Evolutionary conservation across 83 land plant species (phyloP), one percentile per base, ranked within the genome.

Genomic region (Diphasiastrum complanatum): DNA sequence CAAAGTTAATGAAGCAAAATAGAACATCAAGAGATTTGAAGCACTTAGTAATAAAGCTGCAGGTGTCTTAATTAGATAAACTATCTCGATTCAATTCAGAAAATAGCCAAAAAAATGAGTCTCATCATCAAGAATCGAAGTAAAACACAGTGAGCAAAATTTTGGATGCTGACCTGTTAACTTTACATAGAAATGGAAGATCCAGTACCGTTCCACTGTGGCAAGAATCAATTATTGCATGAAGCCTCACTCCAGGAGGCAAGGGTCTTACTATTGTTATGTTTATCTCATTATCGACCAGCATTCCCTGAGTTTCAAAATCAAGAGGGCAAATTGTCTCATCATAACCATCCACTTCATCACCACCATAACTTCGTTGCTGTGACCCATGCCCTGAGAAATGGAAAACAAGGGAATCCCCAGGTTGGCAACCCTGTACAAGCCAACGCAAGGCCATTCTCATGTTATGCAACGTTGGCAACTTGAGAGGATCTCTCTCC

Each of bases 161-260:
- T n/a, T n/a, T n/a, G n/a, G 43, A 40, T 8, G 43, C 43, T 8
- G 8, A 40, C 43, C 43, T 40, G 43, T 40, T 48, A 48, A 48
- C n/a, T 24, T 18, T 48, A 24, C 51, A 48, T 6, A 48, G 51
- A 18, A 6, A 48, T 6, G 51, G 51, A 48, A 48, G 51, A 18
- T 48, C 51, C 51, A 48, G 18, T 4, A 24, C 51, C n/a, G 51
- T 48, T 24, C 51, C 51, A 18, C 51, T 48, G 51, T 48, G 51
- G 18, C 51, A 48, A 48, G 51, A 18, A 18, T 48, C 51, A 18
- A 48, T 48, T 18, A 48, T 48, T 5, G 23, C n/a, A 24, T 48
- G 51, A 6, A 48, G 51, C 18, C 23, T 48, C 6, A 48, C 51
- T 6, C 51, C 51, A 6, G n/a, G n/a, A n/a, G n/a, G n/a, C n/a